A percentile compares a stretch with the other conserved stretches of the same genome.
Conservation (phyloP, 345 rosid species). For the Linum tenue region DNA sequence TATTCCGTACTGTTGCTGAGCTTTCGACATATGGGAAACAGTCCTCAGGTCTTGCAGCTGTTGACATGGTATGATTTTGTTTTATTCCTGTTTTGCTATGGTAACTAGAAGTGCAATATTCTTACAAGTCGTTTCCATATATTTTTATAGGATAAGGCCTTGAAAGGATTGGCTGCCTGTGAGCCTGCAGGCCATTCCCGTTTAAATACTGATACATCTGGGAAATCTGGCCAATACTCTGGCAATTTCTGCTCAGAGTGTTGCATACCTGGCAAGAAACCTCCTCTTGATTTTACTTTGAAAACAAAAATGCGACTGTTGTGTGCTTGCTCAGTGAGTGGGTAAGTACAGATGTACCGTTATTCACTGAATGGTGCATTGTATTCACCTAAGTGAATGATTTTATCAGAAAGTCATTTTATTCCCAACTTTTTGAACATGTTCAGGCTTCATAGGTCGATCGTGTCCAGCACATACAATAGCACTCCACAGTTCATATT, state of each 20-base stretch:
- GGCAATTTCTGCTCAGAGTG: conserved; percentile 45
- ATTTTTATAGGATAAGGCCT: conserved; percentile 58
- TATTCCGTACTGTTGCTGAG: conserved; percentile 70
- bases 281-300: conserved; percentile 82
- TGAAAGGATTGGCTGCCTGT: conserved; percentile 68
- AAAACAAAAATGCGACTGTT: conserved; percentile 59
- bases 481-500: conserved; percentile 35
- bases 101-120: neutral
- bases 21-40: conserved; percentile 60
- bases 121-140: neutral
- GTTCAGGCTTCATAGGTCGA: conserved; percentile 60
- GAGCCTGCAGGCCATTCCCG: conserved; percentile 22
- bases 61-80: conserved; percentile 72
- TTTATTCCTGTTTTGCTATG: conserved; percentile 7
- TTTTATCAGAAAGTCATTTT: neutral
- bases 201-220: conserved; percentile 29
- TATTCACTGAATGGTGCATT: neutral
- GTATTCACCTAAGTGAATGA: neutral
- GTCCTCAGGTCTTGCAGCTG: conserved; percentile 30
- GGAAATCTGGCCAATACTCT: conserved; percentile 27
- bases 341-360: conserved; percentile 37
- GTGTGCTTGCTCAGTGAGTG: conserved; percentile 50
- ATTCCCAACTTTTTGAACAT: conserved; percentile 15
- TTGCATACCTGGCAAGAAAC: conserved; percentile 41
- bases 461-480: conserved; percentile 37